phyloP scores from a whole-genome alignment of 352 stramenopile species.

The Globisporangium uncinulatum region DNA sequence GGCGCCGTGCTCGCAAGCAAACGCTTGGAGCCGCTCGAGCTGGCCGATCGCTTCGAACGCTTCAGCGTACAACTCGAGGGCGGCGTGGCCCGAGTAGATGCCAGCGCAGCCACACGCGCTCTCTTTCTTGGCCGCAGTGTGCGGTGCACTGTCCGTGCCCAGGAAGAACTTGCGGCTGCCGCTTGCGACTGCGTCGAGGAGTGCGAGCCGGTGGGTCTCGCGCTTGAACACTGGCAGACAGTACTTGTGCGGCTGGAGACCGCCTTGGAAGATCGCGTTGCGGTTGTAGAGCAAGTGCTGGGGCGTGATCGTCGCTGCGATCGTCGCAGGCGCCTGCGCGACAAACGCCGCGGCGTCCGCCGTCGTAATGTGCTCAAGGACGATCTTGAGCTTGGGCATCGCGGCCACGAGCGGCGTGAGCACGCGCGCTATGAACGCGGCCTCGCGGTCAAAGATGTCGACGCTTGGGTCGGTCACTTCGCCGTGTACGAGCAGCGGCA shows the following conservation, averaged over 20 bases:
- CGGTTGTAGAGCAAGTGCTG: constrained; percentile 99
- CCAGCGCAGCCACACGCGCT: constrained; percentile 91
- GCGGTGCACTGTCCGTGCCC: constrained; percentile 97
- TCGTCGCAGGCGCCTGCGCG: constrained; percentile 72
- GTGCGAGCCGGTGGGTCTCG: constrained; percentile 88
- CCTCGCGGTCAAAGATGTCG: constrained; percentile 99
- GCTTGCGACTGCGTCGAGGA: constrained; percentile 88
- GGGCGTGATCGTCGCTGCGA: constrained; percentile 97
- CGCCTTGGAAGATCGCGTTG: constrained; percentile 92
- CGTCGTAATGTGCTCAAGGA: constrained; percentile 99
- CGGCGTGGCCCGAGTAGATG: constrained; percentile 95
- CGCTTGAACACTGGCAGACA: constrained; percentile 99
- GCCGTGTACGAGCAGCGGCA: constrained; percentile 95
- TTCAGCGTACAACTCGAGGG: constrained; percentile 97
- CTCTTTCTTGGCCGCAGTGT: constrained; percentile 92
- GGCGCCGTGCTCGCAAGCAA: constrained; percentile 92
- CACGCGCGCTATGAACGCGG: constrained; percentile 94
- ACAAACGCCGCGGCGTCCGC: constrained; percentile 96
- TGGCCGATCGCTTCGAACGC: constrained; percentile 93
- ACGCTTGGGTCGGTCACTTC: constrained; percentile 92
- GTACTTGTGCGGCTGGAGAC: constrained; percentile 98
- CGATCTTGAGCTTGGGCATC: constrained; percentile 95
- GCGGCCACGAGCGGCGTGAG: constrained; percentile 92
- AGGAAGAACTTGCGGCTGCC: constrained; percentile 97
- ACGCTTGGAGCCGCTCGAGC: constrained; percentile 93